These are phyloP conservation scores for Arthroderma uncinatum DNA, from an alignment of 2,329 filamentous ascomycete genomes.

Conservation along the genomic window DNA sequence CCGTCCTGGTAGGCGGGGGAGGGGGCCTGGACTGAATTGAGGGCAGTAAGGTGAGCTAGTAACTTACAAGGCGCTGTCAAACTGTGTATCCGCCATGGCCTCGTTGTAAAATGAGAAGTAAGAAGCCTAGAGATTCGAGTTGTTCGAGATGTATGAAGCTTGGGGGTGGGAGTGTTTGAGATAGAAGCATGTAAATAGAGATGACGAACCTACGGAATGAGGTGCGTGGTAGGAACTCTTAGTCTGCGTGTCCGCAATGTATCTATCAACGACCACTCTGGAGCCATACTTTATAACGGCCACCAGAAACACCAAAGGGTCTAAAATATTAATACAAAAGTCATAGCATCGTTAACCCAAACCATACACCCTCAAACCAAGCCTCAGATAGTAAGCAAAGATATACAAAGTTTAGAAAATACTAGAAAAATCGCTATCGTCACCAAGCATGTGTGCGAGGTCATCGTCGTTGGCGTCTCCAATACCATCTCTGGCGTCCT, in stretches of 20 bases:
- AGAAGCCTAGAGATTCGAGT: neutral
- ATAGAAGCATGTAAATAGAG: neutral
- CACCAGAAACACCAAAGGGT: neutral
- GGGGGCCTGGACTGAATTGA: constrained; percentile 7
- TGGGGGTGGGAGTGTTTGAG: neutral
- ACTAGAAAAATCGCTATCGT: neutral
- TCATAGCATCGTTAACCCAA: neutral
- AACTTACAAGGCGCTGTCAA: constrained; percentile 42
- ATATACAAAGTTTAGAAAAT: neutral
- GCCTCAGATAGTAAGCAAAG: neutral
- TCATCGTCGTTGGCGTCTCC: neutral
- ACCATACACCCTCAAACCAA: neutral
- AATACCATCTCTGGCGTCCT: neutral
- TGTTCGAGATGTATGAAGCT: neutral
- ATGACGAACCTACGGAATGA: neutral
- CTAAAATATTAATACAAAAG: neutral
- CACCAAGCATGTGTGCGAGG: neutral
- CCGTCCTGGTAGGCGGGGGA: constrained; percentile 13
- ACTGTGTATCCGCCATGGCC: constrained; percentile 38
- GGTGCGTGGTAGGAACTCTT: neutral
- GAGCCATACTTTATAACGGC: neutral
- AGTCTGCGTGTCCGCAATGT: neutral
- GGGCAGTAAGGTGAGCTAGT: neutral
- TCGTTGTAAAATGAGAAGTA: neutral
- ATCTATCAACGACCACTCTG: neutral